Base-by-base conservation (phyloP, 768 basidiomycete genomes). In the Boletus vinaceobasis region DNA sequence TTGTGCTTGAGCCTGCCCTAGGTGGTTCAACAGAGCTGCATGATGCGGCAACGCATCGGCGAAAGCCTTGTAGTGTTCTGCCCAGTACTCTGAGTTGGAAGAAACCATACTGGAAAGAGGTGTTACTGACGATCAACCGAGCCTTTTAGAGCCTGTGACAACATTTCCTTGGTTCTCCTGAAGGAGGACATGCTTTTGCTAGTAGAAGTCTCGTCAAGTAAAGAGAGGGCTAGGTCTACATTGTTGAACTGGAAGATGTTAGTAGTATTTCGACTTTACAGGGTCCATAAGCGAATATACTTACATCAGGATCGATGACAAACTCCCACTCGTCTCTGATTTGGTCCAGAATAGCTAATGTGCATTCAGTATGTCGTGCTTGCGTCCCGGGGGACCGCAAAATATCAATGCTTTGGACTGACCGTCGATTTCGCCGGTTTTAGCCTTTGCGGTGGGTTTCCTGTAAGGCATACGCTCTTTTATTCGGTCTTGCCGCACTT, bases 31-130 rank as follows among this genome's bases (percentile, higher is more conserved):
- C 13, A 98, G 77, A 3, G 85, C 80, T 2, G 90, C 82, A 68
- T 98, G 97, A 60, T 93, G 92, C 0, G 95, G 93, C 23, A 98
- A 76, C 0, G 94, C 87, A n/a, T 93, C 86, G 40, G 93, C 93
- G 69, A 98, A 98, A 3, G 94, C 86, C 71, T 96, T 87, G 68
- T 95, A 97, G 65, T 98, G 88, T 63, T 87, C 90, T 90, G 71
- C n/a, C 42, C 59, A 57, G 52, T 55, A 55, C 7, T 29, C 38
- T 13, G 47, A 57, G 53, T 48, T 32, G 32, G 15, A 48, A 46
- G 39, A 50, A 40, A 55, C 21, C n/a, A 47, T 26, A 17, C 13
- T 9, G 37, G 13, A 57, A 49, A 40, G 52, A 46, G 32, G 39
- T 9, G 29, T 17, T 27, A 82, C 88, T 66, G 70, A 87, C 91